Evolutionary conservation across 495 filamentous ascomycete genomes (phyloP), one percentile per base, ranked within the genome.

Genomic region (Neurospora sp.): DNA sequence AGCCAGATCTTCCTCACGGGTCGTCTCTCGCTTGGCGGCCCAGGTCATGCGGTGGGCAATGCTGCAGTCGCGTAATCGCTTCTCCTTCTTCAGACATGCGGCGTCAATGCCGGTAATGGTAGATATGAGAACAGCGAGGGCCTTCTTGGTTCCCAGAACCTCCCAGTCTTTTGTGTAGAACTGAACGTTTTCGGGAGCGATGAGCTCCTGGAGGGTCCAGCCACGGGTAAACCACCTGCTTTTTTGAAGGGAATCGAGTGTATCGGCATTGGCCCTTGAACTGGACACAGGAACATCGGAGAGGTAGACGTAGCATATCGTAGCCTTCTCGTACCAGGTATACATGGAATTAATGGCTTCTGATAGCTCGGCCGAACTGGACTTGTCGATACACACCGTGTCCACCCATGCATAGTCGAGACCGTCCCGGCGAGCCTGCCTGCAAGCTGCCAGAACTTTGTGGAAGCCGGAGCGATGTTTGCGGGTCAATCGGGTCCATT

Each of bases 341-440:
- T 76, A 84, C 83, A 84, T 84, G 31, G 80, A 82, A 71, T 83
- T 83, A 22, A 82, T 82, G 41, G 83, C 81, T 72, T 85, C 83
- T 4, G 79, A 78, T 5, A 86, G 75, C 74, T 86, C 84, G 9
- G 82, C 81, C 31, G 77, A 80, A 70, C 81, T 82, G 4, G 77
- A 77, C 75, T 85, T 86, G 76, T 86, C 78, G 70, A 84, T 84
- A 72, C 82, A 84, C 70, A 78, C 81, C 8, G 80, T 84, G 69
- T 84, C 82, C 61, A 80, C 73, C 83, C 83, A 84, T 17, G 75
- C 35, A 70, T 78, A 82, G 2, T 59, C n/a, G 45, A 75, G 68
- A 12, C 74, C 72, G 17, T 80, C 53, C 4, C 27, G 40, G 10
- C 20, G 68, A 14, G 75, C 74, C 61, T 73, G 75, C 27, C 73